Conservation (phyloP, 805 yeast species). For the Lachancea quebecensis region DNA sequence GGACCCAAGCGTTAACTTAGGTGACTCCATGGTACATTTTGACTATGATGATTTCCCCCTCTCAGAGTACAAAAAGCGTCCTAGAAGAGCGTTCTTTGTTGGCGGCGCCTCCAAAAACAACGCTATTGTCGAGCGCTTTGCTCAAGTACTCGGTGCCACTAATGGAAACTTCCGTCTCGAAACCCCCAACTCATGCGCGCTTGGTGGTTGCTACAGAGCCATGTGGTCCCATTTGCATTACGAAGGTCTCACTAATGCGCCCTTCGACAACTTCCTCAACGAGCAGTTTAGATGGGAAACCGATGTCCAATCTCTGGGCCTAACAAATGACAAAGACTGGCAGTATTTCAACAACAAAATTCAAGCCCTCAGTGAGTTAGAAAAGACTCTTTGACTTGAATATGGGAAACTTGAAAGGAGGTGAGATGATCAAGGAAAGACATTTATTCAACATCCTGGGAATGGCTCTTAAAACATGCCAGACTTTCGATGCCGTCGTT, state of each 20-base stretch:
- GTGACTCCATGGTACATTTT: conserved; percentile 24
- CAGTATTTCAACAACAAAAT: conserved; percentile 26
- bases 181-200: conserved; percentile 83
- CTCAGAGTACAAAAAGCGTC: conserved; percentile 36
- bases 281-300: conserved; percentile 41
- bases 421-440: too few species aligned
- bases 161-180: conserved; percentile 65
- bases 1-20: conserved; percentile 5
- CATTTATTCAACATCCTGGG: too few species aligned
- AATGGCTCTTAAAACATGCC: too few species aligned
- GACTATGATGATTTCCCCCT: conserved; percentile 29
- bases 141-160: conserved; percentile 55
- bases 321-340: conserved; percentile 25
- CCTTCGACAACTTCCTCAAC: conserved; percentile 41
- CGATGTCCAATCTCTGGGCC: conserved; percentile 26
- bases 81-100: conserved; percentile 69
- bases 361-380: conserved; percentile 28
- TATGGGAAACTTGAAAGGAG: too few species aligned
- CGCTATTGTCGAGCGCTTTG: conserved; percentile 61
- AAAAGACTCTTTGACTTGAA: conserved; percentile 12
- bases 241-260: conserved; percentile 11
- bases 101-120: conserved; percentile 80
- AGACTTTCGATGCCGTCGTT: too few species aligned
- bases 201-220: conserved; percentile 86
- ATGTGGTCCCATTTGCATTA: conserved; percentile 54